Evolutionary conservation across 768 basidiomycete genomes (phyloP), one percentile per base, ranked within the genome.

Genomic region (Lactifluus volemus): DNA sequence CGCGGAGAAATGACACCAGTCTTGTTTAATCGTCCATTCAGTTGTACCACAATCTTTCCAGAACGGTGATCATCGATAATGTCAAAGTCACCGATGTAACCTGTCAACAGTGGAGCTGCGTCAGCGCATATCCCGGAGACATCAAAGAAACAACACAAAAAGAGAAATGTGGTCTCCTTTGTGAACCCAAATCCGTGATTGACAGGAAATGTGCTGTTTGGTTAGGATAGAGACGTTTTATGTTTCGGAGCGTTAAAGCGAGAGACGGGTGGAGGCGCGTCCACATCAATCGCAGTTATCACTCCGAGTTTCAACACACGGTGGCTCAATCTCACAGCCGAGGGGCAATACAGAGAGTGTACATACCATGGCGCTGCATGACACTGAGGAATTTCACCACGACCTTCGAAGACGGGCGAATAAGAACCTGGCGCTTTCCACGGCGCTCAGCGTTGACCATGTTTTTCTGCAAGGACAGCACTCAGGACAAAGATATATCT

Each of bases 1-100:
- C 97, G 89, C 48, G 96, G 95, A n/a, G 95, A 98, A 77, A 98
- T 98, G 72, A 99, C 96, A 68, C 96, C 97, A n/a, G 88, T 89
- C 80, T 99, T 99, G 84, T 99, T 99, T 69, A 99, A 84, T 63
- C 93, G 90, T 49, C 97, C 97, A 71, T 97, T 99, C 60, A 99
- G 86, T 78, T 99, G 95, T 69, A 98, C 84, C 70, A 99, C 95
- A 67, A 99, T 92, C 79, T 98, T 99, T 70, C 93, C 93, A 7
- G 92, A 86, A 63, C 96, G 94, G 76, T 98, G 97, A 79, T 99
- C 97, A 70, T 99, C 97, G 73, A 98, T 88, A 76, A 97, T 91
- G 75, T 97, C 95, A 71, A 97, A 97, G 79, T 98, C 94, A 69
- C 93, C 93, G 65, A 99, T 96, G 81, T 98, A 98, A 59, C 95